Base-by-base conservation (phyloP, 2,329 filamentous ascomycete genomes). In the Hypoxylon sp. region DNA sequence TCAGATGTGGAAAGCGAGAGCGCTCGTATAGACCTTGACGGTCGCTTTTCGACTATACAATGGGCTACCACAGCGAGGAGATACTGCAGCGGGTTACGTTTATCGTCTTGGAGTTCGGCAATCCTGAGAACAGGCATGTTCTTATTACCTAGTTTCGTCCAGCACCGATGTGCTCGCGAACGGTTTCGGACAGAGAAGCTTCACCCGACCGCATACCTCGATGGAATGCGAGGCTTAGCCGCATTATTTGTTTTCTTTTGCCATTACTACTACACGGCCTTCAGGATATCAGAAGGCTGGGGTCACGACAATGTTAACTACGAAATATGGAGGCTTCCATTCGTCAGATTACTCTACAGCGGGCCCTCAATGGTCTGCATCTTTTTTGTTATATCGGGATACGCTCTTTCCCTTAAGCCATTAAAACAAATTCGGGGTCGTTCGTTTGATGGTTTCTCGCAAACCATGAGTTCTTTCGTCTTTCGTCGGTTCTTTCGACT, bases 361-460 rank as follows among this genome's bases (percentile, higher is more conserved):
- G 87, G 86, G 0, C 85, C 85, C 2, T 83, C 86, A 0, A 86
- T 86, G 71, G 87, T 89, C 41, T 86, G 84, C 76, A 78, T 89
- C 69, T 90, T 90, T 80, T 90, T 89, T 74, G 84, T 89, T 72
- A 86, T 89, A 48, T 88, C 86, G 0, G 87, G 87, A 19, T 90
- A 89, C 75, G 88, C 87, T 2, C 80, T 90, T 11, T 85, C 84
- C 30, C 82, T 89, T 60, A 82, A 82, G 49, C 84, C 85, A 1
- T 72, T 87, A n/a, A 84, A 82, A 67, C 79, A 85, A 52, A 75
- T 80, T 23, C 81, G 82, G 46, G 77, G 70, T 60, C 76, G 78
- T 38, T 70, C 69, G n/a, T 76, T 76, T 48, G 72, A 79, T 34
- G 81, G 81, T 13, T 81, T 86, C 57, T 78, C 82, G 1, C 77